Base-by-base conservation (phyloP, 106 monocot species). In the Vanilla planifolia region DNA sequence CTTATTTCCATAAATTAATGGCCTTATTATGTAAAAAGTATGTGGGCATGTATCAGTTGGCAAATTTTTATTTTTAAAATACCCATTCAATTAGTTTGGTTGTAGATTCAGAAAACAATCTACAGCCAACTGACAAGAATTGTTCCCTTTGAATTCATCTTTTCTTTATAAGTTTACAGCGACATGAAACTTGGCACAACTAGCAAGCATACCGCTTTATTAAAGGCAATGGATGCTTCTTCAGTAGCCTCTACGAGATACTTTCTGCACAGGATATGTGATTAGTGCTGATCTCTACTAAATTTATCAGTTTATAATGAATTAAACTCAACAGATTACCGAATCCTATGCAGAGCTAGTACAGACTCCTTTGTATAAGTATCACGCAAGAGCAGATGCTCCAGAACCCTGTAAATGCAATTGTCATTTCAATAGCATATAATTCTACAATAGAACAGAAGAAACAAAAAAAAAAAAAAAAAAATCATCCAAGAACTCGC, bases 321-420 rank as follows among this genome's bases (percentile, higher is more conserved):
- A 10, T 21, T 36, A 20, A 36, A 59, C 10, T 50, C 3, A 8
- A 6, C 27, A 53, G n/a, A 52, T 55, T 79, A 88, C 98, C 92
- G 71, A 33, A 98, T 92, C 70, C 76, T 81, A 70, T 88, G 88
- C 15, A 98, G 70, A 16, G 98, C 98, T 37, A 85, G 91, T 55
- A 98, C 81, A 33, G 92, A 85, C 53, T 98, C 98, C 75, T 85
- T 84, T n/a, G 84, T 98, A 55, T 98, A 98, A 43, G 98, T 98
- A 51, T 88, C 88, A 46, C 82, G 74, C 74, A 98, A 71, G 43
- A 98, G 91, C 73, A 92, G 73, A 75, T 92, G 79, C 71, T 98
- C 98, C 64, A 98, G 66, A 59, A 80, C 82, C 64, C 94, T 95
- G 63, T 36, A 29, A 73, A 5, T 24, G n/a, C n/a, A n/a, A n/a